Evolutionary conservation across 345 rosid genomes (phyloP).

Genomic region (Erysimum cheiranthoides): DNA sequence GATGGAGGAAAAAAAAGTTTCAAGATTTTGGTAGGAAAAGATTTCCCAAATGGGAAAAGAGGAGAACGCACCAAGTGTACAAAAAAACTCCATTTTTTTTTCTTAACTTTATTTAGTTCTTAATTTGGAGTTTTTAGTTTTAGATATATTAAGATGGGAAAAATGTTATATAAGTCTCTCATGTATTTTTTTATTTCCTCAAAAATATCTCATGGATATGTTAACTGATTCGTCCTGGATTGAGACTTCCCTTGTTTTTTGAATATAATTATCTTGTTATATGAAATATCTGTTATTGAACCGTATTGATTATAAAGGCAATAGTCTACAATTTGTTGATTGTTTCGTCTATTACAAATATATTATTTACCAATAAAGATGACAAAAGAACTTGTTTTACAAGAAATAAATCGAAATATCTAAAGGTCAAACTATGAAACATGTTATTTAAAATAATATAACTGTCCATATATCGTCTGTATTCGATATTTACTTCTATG

Average conservation of each 20-base stretch:
- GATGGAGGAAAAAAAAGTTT: background rate
- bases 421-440: background rate
- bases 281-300: background rate
- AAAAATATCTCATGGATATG: background rate
- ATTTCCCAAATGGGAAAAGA: constrained; percentile 17
- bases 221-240: constrained; percentile 13
- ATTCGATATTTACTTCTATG: background rate
- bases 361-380: background rate
- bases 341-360: background rate
- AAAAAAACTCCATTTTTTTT: constrained; percentile 19
- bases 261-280: background rate
- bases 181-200: background rate
- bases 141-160: background rate
- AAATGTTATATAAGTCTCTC: background rate
- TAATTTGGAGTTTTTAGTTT: background rate
- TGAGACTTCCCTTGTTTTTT: constrained; percentile 1
- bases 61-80: constrained; percentile 39
- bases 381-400: constrained; percentile 5
- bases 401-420: background rate
- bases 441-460: background rate
- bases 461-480: background rate
- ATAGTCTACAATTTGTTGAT: constrained; percentile 7
- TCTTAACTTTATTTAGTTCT: background rate
- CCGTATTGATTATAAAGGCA: background rate
- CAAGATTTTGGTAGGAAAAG: constrained; percentile 28